Evolutionary conservation across 2,329 filamentous ascomycete species (phyloP), one percentile per base, ranked within the genome.

Genomic region (Penicillium oxalicum): DNA sequence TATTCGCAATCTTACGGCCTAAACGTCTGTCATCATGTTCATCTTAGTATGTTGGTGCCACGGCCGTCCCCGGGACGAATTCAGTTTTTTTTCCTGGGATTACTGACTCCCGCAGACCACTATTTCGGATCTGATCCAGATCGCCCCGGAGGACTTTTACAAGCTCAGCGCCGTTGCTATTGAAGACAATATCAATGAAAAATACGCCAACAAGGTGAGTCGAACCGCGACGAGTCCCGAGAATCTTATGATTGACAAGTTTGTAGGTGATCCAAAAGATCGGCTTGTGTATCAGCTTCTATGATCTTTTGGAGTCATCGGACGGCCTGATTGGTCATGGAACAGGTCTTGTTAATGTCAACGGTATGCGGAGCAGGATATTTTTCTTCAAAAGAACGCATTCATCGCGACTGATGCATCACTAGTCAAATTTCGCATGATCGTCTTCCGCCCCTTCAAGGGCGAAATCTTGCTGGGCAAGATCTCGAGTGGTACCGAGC

Each of bases 371-470:
- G 8, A 13, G 0, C 27, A 2, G 6, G 0, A 18, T 4, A n/a
- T 2, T 11, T 11, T 13, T n/a, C 29, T 8, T 7, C 29, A 7
- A 7, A 32, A 32, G 7, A 5, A 4, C 18, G 39, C 9, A 24
- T 12, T 9, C 28, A 25, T 9, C 25, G 12, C 9, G 2, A 9
- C 48, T 61, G 33, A 56, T 12, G 8, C 34, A 12, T 6, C 28
- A 9, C 13, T 55, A 93, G 91, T 95, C 43, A 90, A 95, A 66
- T 98, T 97, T 63, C 87, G 90, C 24, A 77, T 98, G 64, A 78
- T 96, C 13, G 90, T 98, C 28, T 98, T 97, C 69, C 84, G 93
- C 25, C 93, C 93, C 0, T 97, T 96, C 75, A 95, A 95, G 65
- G 88, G 89, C 41, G 93, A 98, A 67, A 88, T 96, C 51, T 79